These are phyloP conservation scores for Phytophthora litchii DNA, from an alignment of 352 stramenopile species.

Conservation along the genomic window DNA sequence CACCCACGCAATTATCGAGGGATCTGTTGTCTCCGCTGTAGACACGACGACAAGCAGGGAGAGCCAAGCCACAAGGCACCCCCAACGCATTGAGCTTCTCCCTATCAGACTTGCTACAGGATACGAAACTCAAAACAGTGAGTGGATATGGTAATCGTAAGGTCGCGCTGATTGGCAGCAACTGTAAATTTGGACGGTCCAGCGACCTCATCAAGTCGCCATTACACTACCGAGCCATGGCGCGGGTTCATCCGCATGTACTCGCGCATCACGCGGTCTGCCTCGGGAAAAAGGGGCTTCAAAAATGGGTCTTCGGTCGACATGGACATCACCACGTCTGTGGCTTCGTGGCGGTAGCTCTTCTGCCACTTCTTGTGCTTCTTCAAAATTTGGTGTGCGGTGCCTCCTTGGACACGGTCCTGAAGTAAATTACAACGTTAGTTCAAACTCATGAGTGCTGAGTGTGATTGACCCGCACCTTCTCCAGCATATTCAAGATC, in stretches of 20 bases:
- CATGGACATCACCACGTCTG: slow-evolving; percentile 46
- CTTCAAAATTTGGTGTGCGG: slow-evolving; percentile 82
- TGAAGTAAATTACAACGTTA: slow-evolving; percentile 15
- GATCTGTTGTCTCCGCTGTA: slow-evolving; percentile 13
- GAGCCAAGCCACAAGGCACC: slow-evolving; percentile 2
- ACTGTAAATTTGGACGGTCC: slow-evolving; percentile 5
- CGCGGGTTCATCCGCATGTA: slow-evolving; percentile 45
- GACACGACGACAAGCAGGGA: slow-evolving; percentile 11
- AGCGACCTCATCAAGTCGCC: neutral
- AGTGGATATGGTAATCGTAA: slow-evolving; percentile 18
- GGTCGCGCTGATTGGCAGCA: slow-evolving; percentile 10
- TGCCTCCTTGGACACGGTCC: slow-evolving; percentile 72
- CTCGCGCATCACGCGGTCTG: slow-evolving; percentile 63
- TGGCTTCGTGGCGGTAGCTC: slow-evolving; percentile 65
- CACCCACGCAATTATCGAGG: slow-evolving; percentile 13
- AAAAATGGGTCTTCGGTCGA: slow-evolving; percentile 78
- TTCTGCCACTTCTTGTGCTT: slow-evolving; percentile 92
- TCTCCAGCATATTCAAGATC: slow-evolving; percentile 81
- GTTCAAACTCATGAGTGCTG: neutral
- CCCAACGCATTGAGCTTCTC: neutral
- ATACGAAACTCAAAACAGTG: neutral
- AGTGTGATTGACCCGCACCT: slow-evolving; percentile 35
- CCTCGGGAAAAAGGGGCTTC: slow-evolving; percentile 55
- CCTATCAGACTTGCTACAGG: neutral
- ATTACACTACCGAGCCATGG: slow-evolving; percentile 28